Percentiles rank a stretch among this genome's conserved stretches.
phyloP scores from a whole-genome alignment of 768 basidiomycete species.

The Leucosporidium creatinivorum region DNA sequence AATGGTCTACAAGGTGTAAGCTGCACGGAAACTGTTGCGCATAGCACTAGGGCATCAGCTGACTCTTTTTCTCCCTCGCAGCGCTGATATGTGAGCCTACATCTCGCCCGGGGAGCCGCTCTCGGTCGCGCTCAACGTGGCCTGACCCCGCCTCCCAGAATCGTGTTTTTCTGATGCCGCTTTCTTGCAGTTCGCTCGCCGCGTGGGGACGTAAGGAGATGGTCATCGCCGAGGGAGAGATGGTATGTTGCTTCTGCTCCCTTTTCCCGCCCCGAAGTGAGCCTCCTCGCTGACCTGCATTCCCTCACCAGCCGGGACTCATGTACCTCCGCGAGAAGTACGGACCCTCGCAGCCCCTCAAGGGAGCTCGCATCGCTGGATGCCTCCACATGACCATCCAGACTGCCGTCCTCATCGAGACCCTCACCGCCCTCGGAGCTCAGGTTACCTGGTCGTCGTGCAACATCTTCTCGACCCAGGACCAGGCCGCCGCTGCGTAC shows the following conservation, averaged over 20 bases:
- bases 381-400: constrained; percentile 85
- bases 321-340: constrained; percentile 51
- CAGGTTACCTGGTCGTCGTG: constrained; percentile 85
- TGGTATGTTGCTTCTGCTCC: constrained; percentile 39
- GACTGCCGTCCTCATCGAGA: constrained; percentile 98
- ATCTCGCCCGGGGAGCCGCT: neutral
- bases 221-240: constrained; percentile 79
- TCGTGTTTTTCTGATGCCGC: constrained; percentile 1
- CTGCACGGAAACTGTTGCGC: neutral
- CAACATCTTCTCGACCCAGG: constrained; percentile 93
- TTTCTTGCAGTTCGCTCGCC: constrained; percentile 82
- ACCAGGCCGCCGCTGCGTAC: constrained; percentile 87
- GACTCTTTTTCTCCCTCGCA: neutral
- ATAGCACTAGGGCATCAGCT: neutral
- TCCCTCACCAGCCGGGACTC: constrained; percentile 18
- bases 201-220: constrained; percentile 99
- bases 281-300: neutral
- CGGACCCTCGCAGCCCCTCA: constrained; percentile 70
- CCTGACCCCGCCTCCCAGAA: neutral
- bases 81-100: constrained; percentile 59
- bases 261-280: constrained; percentile 14
- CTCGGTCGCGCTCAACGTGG: neutral
- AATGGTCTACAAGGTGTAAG: too few species aligned
- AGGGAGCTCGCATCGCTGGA: constrained; percentile 91
- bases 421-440: constrained; percentile 86